Evolutionary conservation across 352 stramenopile genomes (phyloP).

Genomic region (Pythium biforme): DNA sequence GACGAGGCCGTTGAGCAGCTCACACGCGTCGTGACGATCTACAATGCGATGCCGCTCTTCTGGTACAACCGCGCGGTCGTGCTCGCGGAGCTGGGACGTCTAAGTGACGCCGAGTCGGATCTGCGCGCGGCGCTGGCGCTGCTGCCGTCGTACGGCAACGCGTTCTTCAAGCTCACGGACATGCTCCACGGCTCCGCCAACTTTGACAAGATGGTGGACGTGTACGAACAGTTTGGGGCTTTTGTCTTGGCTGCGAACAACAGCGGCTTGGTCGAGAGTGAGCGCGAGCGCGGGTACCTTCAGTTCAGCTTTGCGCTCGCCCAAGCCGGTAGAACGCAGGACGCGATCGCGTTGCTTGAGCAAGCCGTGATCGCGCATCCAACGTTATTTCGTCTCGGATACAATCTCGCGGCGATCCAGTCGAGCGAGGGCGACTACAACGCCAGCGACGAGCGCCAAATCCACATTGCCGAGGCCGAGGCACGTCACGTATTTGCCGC

Average conservation of each 20-base stretch:
- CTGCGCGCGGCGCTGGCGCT: conserved; percentile 22
- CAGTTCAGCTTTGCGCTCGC: conserved; percentile 44
- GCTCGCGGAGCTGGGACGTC: neutral
- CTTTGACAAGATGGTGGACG: conserved; percentile 13
- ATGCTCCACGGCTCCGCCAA: conserved; percentile 7
- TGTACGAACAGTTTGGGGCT: conserved; percentile 30
- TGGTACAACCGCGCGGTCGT: conserved; percentile 27
- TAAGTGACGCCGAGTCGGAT: conserved; percentile 8
- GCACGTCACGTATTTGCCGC: conserved; percentile 30
- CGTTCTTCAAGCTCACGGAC: conserved; percentile 34
- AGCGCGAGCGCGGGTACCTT: conserved; percentile 37
- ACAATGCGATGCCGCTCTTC: conserved; percentile 14
- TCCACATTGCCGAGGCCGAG: conserved; percentile 38
- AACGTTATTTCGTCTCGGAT: conserved; percentile 37
- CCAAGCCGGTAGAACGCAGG: conserved; percentile 14
- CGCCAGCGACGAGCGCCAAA: conserved; percentile 31
- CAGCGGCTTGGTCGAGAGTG: neutral
- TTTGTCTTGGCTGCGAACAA: conserved; percentile 5
- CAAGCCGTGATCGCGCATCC: conserved; percentile 23
- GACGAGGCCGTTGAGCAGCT: conserved; percentile 29
- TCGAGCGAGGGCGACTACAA: conserved; percentile 28
- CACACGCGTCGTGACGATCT: conserved; percentile 12
- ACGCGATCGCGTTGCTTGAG: conserved; percentile 44
- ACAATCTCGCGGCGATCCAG: conserved; percentile 57
- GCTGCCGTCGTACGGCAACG: conserved; percentile 18